Evolutionary conservation across 2,329 filamentous ascomycete genomes (phyloP), one percentile per base, ranked within the genome.

Genomic region (Onygenales sp.): DNA sequence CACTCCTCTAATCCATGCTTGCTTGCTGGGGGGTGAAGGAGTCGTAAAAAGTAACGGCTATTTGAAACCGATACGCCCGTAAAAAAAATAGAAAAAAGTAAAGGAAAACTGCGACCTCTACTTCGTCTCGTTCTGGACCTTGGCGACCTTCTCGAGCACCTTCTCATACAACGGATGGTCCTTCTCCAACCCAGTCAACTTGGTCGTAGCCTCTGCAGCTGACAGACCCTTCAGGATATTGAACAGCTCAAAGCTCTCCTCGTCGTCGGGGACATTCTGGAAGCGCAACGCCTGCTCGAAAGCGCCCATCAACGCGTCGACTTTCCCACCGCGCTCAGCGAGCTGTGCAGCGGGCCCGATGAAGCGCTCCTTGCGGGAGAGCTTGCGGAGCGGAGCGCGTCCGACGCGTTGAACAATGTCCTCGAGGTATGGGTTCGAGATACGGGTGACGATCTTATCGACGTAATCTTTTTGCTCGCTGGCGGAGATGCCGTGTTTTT

Each of bases 351-450:
- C 92, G 4, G 93, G 93, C 45, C 87, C 90, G 62, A 98, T 85
- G 76, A 98, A 95, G 44, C 93, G 90, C 76, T 98, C 93, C 76
- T 94, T 93, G 71, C 91, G 87, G 59, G 86, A 86, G 36, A 98
- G 81, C 79, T 98, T 98, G 69, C 93, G 87, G 56, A 98, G 77
- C 14, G 93, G 93, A 14, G 91, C 92, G 67, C 93, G 91, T 53
- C 92, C 93, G 59, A 98, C 93, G 70, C 93, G 91, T 77, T 94
- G 89, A 37, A 96, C 90, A 10, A 86, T 85, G 71, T 98, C 92
- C 73, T 95, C 88, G 55, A 96, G 80, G 61, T 91, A 85, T 11
- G 89, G 91, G 77, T 97, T 97, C 70, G 88, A 88, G 71, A 97
- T 96, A 64, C 92, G 88, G 63, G 79, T 81, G 68, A 98, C 83